Conservation (phyloP, 1,139 yeast species). For the Hyphopichia burtonii region DNA sequence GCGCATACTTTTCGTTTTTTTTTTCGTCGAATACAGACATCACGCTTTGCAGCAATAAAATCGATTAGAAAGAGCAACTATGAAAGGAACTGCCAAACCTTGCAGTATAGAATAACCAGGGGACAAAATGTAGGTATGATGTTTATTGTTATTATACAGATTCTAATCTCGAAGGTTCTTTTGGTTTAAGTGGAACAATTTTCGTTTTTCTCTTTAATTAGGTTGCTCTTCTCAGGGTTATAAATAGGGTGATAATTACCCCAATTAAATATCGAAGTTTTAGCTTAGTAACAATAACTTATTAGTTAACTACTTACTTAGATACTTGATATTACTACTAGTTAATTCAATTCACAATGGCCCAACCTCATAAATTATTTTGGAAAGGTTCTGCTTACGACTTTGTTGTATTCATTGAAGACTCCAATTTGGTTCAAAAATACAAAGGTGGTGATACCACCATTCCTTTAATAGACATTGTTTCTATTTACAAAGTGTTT, state of each 20-base stretch:
- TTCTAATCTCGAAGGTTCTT: too few species aligned
- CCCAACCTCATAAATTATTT: slow-evolving; percentile 47
- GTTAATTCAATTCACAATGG: slow-evolving; percentile 11
- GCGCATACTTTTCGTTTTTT: neutral
- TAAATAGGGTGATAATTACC: too few species aligned
- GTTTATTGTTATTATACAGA: too few species aligned
- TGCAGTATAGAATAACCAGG: too few species aligned
- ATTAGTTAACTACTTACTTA: neutral
- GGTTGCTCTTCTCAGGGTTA: too few species aligned
- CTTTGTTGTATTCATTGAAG: slow-evolving; percentile 64
- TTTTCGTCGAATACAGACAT: neutral
- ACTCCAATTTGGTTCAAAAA: slow-evolving; percentile 45
- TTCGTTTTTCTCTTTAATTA: too few species aligned
- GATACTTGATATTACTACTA: too few species aligned
- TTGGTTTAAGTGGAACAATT: too few species aligned
- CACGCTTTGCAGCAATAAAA: slow-evolving; percentile 1
- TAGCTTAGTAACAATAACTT: too few species aligned
- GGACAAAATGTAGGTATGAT: too few species aligned
- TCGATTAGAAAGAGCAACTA: neutral
- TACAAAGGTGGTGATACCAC: slow-evolving; percentile 52
- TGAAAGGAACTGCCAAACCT: neutral
- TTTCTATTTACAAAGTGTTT: slow-evolving; percentile 64
- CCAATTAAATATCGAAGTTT: too few species aligned
- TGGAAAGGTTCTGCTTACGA: slow-evolving; percentile 66
- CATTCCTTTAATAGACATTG: slow-evolving; percentile 62